phyloP scores from a whole-genome alignment of 73 alveolate species.

The Paramecium sonneborni region DNA sequence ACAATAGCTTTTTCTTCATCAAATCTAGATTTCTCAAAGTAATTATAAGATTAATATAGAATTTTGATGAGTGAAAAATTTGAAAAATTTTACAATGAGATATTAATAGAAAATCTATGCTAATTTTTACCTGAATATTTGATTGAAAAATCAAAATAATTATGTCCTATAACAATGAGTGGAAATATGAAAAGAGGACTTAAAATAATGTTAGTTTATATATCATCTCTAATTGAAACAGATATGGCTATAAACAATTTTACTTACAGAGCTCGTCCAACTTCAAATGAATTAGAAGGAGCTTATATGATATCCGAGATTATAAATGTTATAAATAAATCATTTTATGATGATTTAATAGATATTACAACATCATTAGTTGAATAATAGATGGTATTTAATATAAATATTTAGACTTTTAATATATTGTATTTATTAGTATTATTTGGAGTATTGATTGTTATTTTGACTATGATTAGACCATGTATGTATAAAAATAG shows the following conservation, averaged over 20 bases:
- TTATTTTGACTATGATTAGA: neutral
- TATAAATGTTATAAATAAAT: neutral
- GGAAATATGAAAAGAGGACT: slow-evolving; percentile 12
- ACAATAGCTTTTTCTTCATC: neutral
- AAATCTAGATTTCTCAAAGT: neutral
- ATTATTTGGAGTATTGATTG: neutral
- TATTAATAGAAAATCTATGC: neutral
- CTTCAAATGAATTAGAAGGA: slow-evolving; percentile 8
- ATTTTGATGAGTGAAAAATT: neutral
- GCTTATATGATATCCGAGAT: slow-evolving; percentile 4
- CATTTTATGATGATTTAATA: neutral
- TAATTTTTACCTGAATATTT: neutral
- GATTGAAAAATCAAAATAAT: neutral
- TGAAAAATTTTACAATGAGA: neutral
- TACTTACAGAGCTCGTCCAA: neutral
- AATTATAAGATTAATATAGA: neutral
- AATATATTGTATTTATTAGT: neutral
- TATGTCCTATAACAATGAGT: neutral
- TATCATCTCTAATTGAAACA: neutral
- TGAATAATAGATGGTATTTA: neutral
- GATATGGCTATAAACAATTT: slow-evolving; percentile 21
- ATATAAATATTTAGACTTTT: neutral
- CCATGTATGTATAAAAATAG: neutral
- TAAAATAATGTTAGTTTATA: neutral
- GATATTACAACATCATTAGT: neutral